Evolutionary conservation across 805 yeast species (phyloP).

Genomic region (Clavispora santaluciae): DNA sequence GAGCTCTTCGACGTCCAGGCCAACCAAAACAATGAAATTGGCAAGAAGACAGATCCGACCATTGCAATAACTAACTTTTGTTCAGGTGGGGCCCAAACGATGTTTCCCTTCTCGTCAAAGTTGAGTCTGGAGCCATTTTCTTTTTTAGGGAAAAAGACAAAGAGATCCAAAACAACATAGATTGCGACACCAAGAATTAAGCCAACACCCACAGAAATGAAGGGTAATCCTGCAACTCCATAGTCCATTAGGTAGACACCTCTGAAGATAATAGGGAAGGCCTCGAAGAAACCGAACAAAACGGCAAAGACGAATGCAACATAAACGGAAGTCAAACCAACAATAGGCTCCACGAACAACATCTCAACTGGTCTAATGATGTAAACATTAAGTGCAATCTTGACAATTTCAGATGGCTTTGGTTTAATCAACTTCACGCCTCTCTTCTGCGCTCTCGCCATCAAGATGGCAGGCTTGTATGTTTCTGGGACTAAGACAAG

Average conservation of each 20-base stretch:
- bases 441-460: conserved; percentile 39
- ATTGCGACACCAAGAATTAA: conserved; percentile 50
- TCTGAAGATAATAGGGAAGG: conserved; percentile 68
- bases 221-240: conserved; percentile 66
- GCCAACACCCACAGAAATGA: conserved; percentile 70
- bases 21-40: conserved; percentile 59
- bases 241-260: conserved; percentile 55
- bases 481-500: conserved; percentile 15
- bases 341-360: conserved; percentile 73
- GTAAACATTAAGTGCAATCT: conserved; percentile 44
- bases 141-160: conserved; percentile 47
- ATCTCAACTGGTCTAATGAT: conserved; percentile 61
- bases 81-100: conserved; percentile 56
- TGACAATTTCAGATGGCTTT: conserved; percentile 36
- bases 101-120: conserved; percentile 54
- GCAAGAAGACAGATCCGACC: conserved; percentile 63
- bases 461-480: conserved; percentile 15
- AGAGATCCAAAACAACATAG: conserved; percentile 44
- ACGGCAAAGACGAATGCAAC: conserved; percentile 75
- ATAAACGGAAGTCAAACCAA: conserved; percentile 60
- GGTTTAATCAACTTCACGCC: conserved; percentile 43
- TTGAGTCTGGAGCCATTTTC: conserved; percentile 56
- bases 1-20: conserved; percentile 64
- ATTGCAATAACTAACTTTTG: conserved; percentile 54
- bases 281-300: conserved; percentile 74